Base-by-base conservation (phyloP, 495 filamentous ascomycete genomes). In the Xylaria intraflava region DNA sequence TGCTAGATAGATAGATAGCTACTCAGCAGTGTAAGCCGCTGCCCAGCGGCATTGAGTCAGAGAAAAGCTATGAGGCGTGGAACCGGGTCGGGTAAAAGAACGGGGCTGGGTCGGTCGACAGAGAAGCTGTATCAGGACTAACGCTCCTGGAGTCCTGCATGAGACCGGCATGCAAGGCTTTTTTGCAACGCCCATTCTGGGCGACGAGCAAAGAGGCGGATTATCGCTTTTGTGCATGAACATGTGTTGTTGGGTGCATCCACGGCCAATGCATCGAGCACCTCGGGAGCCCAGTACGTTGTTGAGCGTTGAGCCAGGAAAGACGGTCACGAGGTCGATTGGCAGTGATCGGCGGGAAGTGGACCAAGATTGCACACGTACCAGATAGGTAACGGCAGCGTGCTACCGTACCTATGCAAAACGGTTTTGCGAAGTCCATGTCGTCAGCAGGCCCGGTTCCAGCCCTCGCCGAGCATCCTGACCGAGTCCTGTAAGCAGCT, bases 181-280 rank as follows among this genome's bases (percentile, higher is more conserved):
- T 38, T 42, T 24, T 23, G 51, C 51, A 46, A 24, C 42, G 51
- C 51, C 51, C 51, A 44, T 46, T 53, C 46, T 53, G 51, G 43
- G 31, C 31, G 29, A 43, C 30, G 39, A 23, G 23, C 17, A 12
- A 44, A 51, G 27, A 26, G 22, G 20, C 14, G 24, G 22, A 17
- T 23, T 30, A 33, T 39, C 29, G 9, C 29, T 46, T 7, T 19
- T 16, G 11, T 46, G 51, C 51, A 35, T 53, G 51, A 53, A 53
- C 51, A 38, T 30, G 31, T 12, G 31, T 30, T 16, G 20, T 46
- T 53, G 51, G n/a, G 43, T 35, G 7, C 29, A 20, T 53, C 40
- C 40, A 40, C 51, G 51, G 39, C 42, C 51, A 46, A 53, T 24
- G 14, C 30, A 36, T 26, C 17, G 1, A 36, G n/a, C n/a, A n/a